Conservation (phyloP, 164 flowering plant species). For the Malania oleifera region DNA sequence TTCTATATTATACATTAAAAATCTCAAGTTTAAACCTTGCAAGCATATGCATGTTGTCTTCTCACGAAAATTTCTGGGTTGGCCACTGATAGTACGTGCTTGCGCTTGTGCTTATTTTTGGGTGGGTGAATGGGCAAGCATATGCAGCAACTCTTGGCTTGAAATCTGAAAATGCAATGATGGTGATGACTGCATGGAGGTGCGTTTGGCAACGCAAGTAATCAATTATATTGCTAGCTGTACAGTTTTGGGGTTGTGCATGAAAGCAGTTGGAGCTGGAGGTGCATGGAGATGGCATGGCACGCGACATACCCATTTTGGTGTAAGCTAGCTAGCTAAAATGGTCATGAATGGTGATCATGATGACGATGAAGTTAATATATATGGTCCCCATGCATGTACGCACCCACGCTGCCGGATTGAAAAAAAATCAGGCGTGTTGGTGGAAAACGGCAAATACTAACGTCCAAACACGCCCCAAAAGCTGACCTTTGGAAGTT, state of each 20-base stretch:
- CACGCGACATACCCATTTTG: constrained; percentile 14
- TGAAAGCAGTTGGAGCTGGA: background rate
- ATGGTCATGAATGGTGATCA: background rate
- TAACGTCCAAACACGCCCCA: constrained; percentile 7
- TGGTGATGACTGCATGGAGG: constrained; percentile 5
- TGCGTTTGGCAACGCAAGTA: constrained; percentile 13
- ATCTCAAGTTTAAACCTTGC: too few species aligned
- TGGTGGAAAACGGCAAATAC: background rate
- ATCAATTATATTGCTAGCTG: constrained; percentile 6
- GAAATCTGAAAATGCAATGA: background rate
- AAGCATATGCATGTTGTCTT: too few species aligned
- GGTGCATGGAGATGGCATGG: constrained; percentile 9
- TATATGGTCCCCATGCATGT: background rate
- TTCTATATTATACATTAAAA: too few species aligned
- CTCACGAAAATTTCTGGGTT: too few species aligned
- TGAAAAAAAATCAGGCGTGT: too few species aligned
- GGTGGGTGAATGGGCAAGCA: too few species aligned
- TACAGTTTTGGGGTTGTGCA: background rate
- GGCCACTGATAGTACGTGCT: too few species aligned
- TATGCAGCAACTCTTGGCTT: background rate
- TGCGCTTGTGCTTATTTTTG: too few species aligned
- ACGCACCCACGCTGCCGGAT: too few species aligned
- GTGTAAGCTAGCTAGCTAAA: too few species aligned
- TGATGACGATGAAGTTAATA: too few species aligned
- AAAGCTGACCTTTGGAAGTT: constrained; percentile 10